phyloP scores from a whole-genome alignment of 768 basidiomycete genomes.

The Amanita fuliginea region DNA sequence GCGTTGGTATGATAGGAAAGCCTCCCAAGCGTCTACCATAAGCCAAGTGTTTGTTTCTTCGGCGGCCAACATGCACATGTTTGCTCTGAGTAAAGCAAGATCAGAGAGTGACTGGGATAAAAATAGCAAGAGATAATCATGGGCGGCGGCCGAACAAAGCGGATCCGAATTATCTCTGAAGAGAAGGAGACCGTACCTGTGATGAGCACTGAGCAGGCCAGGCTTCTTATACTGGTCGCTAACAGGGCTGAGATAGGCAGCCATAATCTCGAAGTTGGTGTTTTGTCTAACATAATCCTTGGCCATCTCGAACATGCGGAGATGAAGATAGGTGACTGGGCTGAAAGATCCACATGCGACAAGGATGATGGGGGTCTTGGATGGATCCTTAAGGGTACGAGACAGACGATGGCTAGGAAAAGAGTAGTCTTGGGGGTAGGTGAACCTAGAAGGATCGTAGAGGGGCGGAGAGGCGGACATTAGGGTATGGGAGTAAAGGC shows the following conservation, averaged over 20 bases:
- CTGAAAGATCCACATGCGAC: conserved; percentile 98
- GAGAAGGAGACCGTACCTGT: conserved; percentile 56
- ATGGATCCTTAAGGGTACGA: conserved; percentile 42
- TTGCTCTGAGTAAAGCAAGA: conserved; percentile 40
- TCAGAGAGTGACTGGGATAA: conserved; percentile 7
- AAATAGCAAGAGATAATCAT: neutral
- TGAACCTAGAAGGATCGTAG: conserved; percentile 36
- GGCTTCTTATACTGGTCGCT: conserved; percentile 95
- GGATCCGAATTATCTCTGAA: neutral
- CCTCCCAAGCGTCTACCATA: conserved; percentile 98
- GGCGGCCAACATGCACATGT: conserved; percentile 83
- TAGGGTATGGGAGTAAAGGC: conserved; percentile 9
- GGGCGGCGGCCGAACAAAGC: neutral
- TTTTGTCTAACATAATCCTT: conserved; percentile 91
- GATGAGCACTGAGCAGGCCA: conserved; percentile 76
- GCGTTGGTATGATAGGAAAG: conserved; percentile 87
- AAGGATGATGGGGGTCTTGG: conserved; percentile 80
- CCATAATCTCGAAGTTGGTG: conserved; percentile 88
- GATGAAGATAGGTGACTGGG: conserved; percentile 93
- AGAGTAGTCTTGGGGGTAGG: conserved; percentile 52
- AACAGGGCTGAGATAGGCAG: conserved; percentile 94
- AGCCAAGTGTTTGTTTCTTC: conserved; percentile 89
- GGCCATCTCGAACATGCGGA: conserved; percentile 99
- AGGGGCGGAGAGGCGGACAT: conserved; percentile 14
- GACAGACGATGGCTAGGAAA: conserved; percentile 60